phyloP scores from a whole-genome alignment of 2,329 filamentous ascomycete species.

The Fusarium albosuccineum region DNA sequence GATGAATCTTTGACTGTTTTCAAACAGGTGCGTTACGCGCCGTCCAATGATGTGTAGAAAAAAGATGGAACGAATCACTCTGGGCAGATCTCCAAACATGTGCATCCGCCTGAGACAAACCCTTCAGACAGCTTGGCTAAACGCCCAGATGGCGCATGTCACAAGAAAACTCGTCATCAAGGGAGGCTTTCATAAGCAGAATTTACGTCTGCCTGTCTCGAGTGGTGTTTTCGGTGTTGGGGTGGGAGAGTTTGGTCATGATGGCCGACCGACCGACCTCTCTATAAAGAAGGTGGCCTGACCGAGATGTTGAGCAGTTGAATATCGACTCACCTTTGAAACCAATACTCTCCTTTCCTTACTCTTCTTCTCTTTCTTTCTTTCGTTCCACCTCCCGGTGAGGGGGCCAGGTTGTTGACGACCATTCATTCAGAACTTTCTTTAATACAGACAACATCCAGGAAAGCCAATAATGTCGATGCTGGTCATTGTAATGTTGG shows the following conservation, averaged over 20 bases:
- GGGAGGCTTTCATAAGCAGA: not conserved
- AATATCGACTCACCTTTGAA: not conserved
- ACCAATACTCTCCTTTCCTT: not conserved
- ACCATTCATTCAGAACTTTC: conserved; percentile 8
- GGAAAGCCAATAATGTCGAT: conserved; percentile 9
- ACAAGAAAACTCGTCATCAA: conserved; percentile 2
- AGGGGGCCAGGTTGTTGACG: conserved; percentile 3
- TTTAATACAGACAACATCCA: not conserved
- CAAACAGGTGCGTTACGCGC: not conserved
- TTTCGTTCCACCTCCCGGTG: conserved; percentile 19
- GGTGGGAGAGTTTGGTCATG: not conserved
- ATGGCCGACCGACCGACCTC: not conserved
- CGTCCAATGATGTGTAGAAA: not conserved
- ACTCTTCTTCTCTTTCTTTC: not conserved
- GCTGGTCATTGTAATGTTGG: conserved; percentile 1
- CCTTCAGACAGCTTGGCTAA: conserved; percentile 7
- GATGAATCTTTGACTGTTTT: not conserved
- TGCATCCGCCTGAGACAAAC: conserved; percentile 2
- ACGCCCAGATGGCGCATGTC: not conserved
- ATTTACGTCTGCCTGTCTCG: not conserved
- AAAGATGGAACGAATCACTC: not conserved
- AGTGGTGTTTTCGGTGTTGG: not conserved
- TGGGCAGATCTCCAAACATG: conserved; percentile 2
- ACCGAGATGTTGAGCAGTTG: not conserved
- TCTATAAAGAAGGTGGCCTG: conserved; percentile 8